Conservation (phyloP, 106 monocot species). For the Dioscorea alata region DNA sequence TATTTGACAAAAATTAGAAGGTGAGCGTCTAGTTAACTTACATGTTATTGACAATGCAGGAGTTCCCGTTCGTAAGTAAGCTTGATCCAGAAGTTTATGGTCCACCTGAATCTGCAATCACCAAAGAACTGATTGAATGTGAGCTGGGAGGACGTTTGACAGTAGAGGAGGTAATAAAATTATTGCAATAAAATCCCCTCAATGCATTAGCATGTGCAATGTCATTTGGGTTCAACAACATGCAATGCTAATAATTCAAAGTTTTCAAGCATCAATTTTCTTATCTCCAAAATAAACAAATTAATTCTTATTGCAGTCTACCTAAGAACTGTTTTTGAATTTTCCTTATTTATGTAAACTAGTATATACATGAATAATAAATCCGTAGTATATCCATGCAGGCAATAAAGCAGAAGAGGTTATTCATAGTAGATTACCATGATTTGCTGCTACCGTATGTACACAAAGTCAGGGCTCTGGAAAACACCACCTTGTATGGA, state of each 20-base stretch:
- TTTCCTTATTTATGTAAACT: not conserved
- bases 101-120: slow-evolving; percentile 51
- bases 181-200: not conserved
- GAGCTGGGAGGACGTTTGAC: slow-evolving; percentile 54
- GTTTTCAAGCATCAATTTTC: no score
- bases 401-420: slow-evolving; percentile 55
- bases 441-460: slow-evolving; percentile 63
- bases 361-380: no score
- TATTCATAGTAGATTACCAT: slow-evolving; percentile 79
- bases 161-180: slow-evolving; percentile 38
- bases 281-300: no score
- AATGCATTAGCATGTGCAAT: not conserved
- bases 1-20: not conserved
- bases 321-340: no score
- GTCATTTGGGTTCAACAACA: no score
- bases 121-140: slow-evolving; percentile 37
- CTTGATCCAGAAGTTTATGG: slow-evolving; percentile 70
- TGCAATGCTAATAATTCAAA: no score
- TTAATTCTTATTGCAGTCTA: no score
- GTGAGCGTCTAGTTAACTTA: no score
- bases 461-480: slow-evolving; percentile 34
- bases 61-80: slow-evolving; percentile 68
- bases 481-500: slow-evolving; percentile 42
- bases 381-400: not conserved
- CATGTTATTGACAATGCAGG: slow-evolving; percentile 21